Evolutionary conservation across 345 rosid genomes (phyloP).

Genomic region (Brassica nigra): DNA sequence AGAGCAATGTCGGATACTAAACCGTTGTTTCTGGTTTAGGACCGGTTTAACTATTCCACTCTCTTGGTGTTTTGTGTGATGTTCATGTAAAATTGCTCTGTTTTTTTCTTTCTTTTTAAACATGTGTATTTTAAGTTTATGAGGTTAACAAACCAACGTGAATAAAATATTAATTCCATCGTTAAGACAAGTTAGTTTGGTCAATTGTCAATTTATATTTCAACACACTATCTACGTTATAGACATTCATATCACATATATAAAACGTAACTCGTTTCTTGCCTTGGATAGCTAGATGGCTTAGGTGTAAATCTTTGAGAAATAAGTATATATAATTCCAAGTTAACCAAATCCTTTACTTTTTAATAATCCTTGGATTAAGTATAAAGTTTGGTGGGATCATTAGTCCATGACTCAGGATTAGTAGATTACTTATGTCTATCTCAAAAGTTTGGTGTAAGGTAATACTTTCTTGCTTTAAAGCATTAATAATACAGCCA

Average conservation of each 20-base stretch:
- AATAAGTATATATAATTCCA: neutral
- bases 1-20: conserved; percentile 10
- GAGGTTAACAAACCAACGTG: neutral
- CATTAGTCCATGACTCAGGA: conserved; percentile 4
- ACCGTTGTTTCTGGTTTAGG: conserved; percentile 13
- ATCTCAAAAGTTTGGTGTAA: conserved; percentile 21
- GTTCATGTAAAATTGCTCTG: conserved; percentile 4
- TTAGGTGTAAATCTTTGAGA: conserved; percentile 5
- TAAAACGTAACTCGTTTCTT: conserved; percentile 3
- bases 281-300: conserved; percentile 13
- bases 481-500: conserved; percentile 20
- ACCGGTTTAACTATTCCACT: neutral
- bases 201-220: conserved; percentile 11
- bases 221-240: conserved; percentile 13
- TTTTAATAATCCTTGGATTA: neutral
- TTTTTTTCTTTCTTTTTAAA: neutral
- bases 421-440: conserved; percentile 11
- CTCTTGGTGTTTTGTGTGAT: conserved; percentile 2
- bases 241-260: neutral
- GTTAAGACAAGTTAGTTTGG: conserved; percentile 24
- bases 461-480: conserved; percentile 37
- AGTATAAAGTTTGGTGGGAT: conserved; percentile 14
- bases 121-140: conserved; percentile 22
- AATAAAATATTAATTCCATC: neutral
- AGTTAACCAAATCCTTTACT: conserved; percentile 16